A percentile compares a stretch with the other conserved stretches of the same genome.
These are phyloP conservation scores for Aspergillus piperis DNA, from an alignment of 2,329 filamentous ascomycete species.

Conservation along the genomic window DNA sequence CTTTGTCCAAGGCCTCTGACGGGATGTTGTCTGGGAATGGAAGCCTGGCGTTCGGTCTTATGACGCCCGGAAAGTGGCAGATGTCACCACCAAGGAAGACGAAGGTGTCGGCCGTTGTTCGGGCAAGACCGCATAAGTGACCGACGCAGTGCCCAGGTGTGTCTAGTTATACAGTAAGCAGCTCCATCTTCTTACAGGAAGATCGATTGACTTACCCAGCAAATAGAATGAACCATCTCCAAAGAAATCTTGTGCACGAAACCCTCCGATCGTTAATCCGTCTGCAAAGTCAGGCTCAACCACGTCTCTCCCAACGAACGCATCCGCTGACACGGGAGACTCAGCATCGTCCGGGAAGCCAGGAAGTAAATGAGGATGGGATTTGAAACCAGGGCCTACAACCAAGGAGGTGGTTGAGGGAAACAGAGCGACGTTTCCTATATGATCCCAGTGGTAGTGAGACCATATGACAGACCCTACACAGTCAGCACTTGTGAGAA, in stretches of 20 bases:
- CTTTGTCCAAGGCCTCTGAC: neutral
- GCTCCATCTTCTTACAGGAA: conserved; percentile 17
- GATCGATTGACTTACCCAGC: conserved; percentile 27
- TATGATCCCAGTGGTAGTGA: conserved; percentile 53
- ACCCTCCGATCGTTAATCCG: conserved; percentile 23
- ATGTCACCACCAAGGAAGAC: conserved; percentile 31
- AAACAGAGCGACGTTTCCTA: conserved; percentile 53
- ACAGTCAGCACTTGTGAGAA: neutral
- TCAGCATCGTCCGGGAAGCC: conserved; percentile 48
- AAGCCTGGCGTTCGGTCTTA: conserved; percentile 31
- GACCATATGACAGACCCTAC: conserved; percentile 30
- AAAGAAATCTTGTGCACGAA: conserved; percentile 31
- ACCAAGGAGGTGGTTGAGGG: conserved; percentile 50
- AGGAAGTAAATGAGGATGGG: conserved; percentile 43
- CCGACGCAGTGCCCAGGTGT: conserved; percentile 29
- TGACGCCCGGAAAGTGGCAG: conserved; percentile 28
- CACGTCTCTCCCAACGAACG: conserved; percentile 22
- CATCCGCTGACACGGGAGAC: conserved; percentile 37
- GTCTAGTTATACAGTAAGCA: conserved; percentile 5
- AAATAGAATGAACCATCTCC: conserved; percentile 34
- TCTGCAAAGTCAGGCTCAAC: conserved; percentile 10
- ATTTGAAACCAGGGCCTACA: conserved; percentile 56
- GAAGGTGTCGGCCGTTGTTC: conserved; percentile 27
- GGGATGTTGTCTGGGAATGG: conserved; percentile 26
- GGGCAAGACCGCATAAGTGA: conserved; percentile 30